Conservation (phyloP, 495 filamentous ascomycete genomes). For the Rostrohypoxylon terebratum region DNA sequence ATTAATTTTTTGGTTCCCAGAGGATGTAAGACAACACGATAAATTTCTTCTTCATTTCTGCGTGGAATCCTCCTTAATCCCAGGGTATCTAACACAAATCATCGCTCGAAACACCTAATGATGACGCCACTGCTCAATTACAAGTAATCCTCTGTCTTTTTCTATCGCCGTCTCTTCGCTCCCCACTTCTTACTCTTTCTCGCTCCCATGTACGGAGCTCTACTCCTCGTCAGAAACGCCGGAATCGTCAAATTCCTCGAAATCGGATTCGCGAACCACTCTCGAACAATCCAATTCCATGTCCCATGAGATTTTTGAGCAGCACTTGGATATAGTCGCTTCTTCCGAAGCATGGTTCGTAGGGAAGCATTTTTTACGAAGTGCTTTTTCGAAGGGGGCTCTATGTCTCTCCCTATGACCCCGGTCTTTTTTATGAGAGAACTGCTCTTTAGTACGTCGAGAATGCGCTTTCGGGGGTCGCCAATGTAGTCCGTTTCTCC, state of each 20-base stretch:
- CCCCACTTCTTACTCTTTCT: neutral
- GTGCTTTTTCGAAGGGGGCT: neutral
- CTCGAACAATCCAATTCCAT: no score
- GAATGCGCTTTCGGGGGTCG: neutral
- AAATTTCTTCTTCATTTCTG: neutral
- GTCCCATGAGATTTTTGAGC: no score
- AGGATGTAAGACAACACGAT: neutral
- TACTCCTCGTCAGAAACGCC: neutral
- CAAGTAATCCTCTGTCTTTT: neutral
- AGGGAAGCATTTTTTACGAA: neutral
- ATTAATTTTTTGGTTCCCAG: neutral
- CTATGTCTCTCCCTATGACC: neutral
- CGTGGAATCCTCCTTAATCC: neutral
- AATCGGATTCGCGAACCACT: no score
- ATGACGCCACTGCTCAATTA: neutral
- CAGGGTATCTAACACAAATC: neutral
- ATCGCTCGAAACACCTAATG: neutral
- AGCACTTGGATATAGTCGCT: no score
- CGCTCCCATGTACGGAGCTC: neutral
- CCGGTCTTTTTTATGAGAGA: neutral
- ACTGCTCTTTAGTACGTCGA: neutral
- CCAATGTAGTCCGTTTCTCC: neutral
- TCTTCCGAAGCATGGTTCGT: no score
- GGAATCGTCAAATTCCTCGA: no score
- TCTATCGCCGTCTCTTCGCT: neutral